Evolutionary conservation across 1,284 basidiomycete species (phyloP).

Genomic region (Cryptococcus maquisensis): DNA sequence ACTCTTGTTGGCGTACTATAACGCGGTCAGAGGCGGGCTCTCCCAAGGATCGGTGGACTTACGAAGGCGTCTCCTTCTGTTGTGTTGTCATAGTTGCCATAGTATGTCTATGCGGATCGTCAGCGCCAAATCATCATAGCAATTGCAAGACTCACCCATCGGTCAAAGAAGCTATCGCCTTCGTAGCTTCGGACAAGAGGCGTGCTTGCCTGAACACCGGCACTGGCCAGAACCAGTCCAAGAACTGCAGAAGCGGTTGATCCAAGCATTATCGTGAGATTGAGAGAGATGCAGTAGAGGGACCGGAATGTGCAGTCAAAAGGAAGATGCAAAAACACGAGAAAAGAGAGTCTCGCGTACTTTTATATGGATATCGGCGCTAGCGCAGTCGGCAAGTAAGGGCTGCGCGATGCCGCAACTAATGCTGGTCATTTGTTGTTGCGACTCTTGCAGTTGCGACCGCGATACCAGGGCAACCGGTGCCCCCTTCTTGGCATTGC

Average conservation of each 20-base stretch:
- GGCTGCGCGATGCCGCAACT: too few relatives aligned
- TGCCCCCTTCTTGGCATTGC: too few relatives aligned
- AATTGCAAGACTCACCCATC: constrained; percentile 13
- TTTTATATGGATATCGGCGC: too few relatives aligned
- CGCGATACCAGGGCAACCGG: too few relatives aligned
- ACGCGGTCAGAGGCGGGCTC: neutral
- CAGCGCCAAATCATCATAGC: neutral
- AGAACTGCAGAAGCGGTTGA: constrained; percentile 1
- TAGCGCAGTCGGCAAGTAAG: too few relatives aligned
- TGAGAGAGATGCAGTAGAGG: too few relatives aligned
- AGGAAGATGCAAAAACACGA: too few relatives aligned
- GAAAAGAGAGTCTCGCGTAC: too few relatives aligned
- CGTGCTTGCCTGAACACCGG: constrained; percentile 5
- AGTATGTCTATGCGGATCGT: constrained; percentile 8
- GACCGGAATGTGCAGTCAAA: too few relatives aligned
- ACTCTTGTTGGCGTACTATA: constrained; percentile 54
- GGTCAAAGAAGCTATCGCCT: constrained; percentile 19
- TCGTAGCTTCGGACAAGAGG: constrained; percentile 13
- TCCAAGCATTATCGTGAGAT: neutral
- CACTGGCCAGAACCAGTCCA: constrained; percentile 2
- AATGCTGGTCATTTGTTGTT: too few relatives aligned
- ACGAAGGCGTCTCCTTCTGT: constrained; percentile 19
- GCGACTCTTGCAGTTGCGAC: too few relatives aligned
- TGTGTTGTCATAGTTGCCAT: constrained; percentile 13
- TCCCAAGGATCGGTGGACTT: neutral